These are phyloP conservation scores for Magnusiomyces fungicola DNA, from an alignment of 1,139 yeast genomes.

Conservation along the genomic window DNA sequence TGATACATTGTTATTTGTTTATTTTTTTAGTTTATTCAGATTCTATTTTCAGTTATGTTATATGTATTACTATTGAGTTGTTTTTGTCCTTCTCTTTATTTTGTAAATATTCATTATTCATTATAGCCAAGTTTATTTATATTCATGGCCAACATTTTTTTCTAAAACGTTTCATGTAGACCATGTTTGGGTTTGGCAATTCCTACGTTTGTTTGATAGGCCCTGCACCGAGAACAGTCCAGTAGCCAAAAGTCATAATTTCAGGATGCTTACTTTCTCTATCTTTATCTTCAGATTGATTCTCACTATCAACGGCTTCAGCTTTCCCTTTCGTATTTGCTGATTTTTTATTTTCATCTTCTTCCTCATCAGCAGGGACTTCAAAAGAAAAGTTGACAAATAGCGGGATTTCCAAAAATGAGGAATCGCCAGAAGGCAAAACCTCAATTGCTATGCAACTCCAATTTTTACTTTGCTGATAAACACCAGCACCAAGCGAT, in stretches of 20 bases:
- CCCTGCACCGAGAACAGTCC: slow-evolving; percentile 1
- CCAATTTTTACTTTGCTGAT: slow-evolving; percentile 46
- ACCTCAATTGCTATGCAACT: slow-evolving; percentile 53
- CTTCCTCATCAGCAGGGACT: slow-evolving; percentile 12
- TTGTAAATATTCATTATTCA: too few relatives aligned
- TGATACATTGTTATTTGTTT: not conserved
- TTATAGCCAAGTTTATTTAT: too few relatives aligned
- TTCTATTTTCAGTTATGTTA: too few relatives aligned
- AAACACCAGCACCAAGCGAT: slow-evolving; percentile 3
- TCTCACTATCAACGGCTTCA: not conserved
- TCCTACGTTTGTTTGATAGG: too few relatives aligned
- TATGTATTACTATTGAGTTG: too few relatives aligned
- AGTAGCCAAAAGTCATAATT: slow-evolving; percentile 1
- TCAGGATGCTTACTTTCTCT: not conserved
- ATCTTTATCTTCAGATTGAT: not conserved
- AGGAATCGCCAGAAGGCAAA: slow-evolving; percentile 15
- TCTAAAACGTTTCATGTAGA: too few relatives aligned
- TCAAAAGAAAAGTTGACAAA: slow-evolving; percentile 20
- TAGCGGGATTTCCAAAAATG: slow-evolving; percentile 19
- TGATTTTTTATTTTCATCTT: slow-evolving; percentile 2
- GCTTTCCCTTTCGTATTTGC: not conserved
- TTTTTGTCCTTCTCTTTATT: too few relatives aligned
- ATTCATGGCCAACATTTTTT: too few relatives aligned
- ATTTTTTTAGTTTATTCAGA: too few relatives aligned
- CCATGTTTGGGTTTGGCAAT: too few relatives aligned